Conservation (phyloP, 2,329 filamentous ascomycete genomes). For the Drechslera avenae region DNA sequence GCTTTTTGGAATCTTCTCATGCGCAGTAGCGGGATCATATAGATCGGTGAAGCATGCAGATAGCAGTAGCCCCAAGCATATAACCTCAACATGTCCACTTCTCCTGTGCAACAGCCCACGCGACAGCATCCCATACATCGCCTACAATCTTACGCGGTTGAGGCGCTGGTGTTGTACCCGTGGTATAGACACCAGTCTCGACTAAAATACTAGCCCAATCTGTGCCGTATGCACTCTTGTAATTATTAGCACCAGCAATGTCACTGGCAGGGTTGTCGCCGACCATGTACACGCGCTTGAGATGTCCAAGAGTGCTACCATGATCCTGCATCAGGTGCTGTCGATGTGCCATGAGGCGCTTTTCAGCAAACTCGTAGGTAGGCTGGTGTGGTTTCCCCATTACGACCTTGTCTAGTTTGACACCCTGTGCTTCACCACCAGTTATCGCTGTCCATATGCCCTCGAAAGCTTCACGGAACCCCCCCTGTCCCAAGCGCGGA, state of each 20-base stretch:
- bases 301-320: constrained; percentile 45
- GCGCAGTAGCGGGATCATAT: background rate
- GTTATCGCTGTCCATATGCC: constrained; percentile 80
- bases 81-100: constrained; percentile 46
- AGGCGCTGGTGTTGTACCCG: constrained; percentile 61
- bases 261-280: constrained; percentile 79
- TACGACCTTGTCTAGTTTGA: constrained; percentile 65
- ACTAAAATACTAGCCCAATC: constrained; percentile 80
- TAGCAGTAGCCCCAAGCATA: background rate
- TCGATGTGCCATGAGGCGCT: constrained; percentile 68
- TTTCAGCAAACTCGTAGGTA: constrained; percentile 86
- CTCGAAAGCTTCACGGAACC: constrained; percentile 80
- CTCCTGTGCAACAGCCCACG: constrained; percentile 69
- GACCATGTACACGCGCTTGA: constrained; percentile 88
- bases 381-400: constrained; percentile 81
- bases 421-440: constrained; percentile 58
- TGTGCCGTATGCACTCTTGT: constrained; percentile 68
- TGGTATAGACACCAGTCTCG: constrained; percentile 75
- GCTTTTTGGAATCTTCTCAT: background rate
- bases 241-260: constrained; percentile 84
- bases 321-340: constrained; percentile 51
- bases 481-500: constrained; percentile 88
- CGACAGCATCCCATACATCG: constrained; percentile 76
- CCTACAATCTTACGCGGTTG: constrained; percentile 70
- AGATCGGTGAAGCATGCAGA: background rate